Evolutionary conservation across 768 basidiomycete genomes (phyloP).

Genomic region (Xerocomellus amylosporus): DNA sequence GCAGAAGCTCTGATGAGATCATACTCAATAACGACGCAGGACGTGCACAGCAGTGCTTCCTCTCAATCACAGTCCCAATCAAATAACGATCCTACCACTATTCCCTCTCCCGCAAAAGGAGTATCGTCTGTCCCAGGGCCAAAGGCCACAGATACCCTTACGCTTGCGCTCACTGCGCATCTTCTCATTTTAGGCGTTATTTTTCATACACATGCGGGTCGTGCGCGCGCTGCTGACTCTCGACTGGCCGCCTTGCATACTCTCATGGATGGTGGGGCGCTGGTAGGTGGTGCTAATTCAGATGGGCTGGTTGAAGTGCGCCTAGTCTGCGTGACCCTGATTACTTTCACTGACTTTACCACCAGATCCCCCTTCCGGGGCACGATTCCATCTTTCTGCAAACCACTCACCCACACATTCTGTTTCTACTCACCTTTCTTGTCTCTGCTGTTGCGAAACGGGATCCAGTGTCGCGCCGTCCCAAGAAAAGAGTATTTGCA

Average conservation of each 20-base stretch:
- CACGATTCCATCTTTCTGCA: conserved; percentile 51
- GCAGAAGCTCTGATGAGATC: conserved; percentile 25
- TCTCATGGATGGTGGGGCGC: conserved; percentile 59
- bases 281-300: conserved; percentile 35
- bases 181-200: conserved; percentile 59
- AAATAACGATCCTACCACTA: not conserved
- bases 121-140: conserved; percentile 7
- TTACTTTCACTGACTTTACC: not conserved
- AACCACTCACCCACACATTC: conserved; percentile 63
- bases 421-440: conserved; percentile 65
- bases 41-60: conserved; percentile 23
- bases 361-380: conserved; percentile 30
- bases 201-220: conserved; percentile 60
- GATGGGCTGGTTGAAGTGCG: conserved; percentile 41
- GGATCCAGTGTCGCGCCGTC: conserved; percentile 70
- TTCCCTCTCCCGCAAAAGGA: conserved; percentile 3
- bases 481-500: conserved; percentile 70
- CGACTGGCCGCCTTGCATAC: conserved; percentile 60
- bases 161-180: conserved; percentile 49
- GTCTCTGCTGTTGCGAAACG: conserved; percentile 65
- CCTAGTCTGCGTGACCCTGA: conserved; percentile 19
- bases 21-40: conserved; percentile 28
- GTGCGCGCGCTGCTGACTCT: conserved; percentile 43
- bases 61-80: conserved; percentile 25
- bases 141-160: conserved; percentile 32